Base-by-base conservation (phyloP, 1,284 basidiomycete species). In the Exsudoporus floridanus region DNA sequence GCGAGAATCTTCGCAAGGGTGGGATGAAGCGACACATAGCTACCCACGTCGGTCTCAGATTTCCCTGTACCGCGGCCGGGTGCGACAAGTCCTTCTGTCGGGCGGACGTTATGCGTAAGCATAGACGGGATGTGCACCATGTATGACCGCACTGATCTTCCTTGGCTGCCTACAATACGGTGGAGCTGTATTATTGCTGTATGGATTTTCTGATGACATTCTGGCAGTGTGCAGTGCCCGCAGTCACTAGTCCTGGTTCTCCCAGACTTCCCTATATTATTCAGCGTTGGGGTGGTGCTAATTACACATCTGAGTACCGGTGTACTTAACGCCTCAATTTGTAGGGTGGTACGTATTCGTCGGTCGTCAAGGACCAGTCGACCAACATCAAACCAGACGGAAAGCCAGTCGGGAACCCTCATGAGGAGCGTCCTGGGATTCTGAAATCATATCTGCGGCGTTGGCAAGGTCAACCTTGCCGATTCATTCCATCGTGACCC, bases 41-140 rank as follows among this genome's bases (percentile, higher is more conserved):
- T 0, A 52, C 18, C 0, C 60, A 61, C 8, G 1, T 53, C 0
- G 21, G 41, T 0, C 2, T 7, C 4, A 19, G 28, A 5, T 30
- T 47, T 7, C 0, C 14, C 9, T 62, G 57, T 19, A 5, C n/a
- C 1, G n/a, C n/a, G n/a, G n/a, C n/a, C n/a, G 36, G 7, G 2
- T 62, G 60, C 2, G 40, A n/a, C 4, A 65, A 47, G 19, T 3
- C 14, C 2, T 62, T 25, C 16, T 63, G 54, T 7, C 43, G 59
- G 0, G 7, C 2, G 0, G 60, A 62, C n/a, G 14, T 52, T 0
- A 13, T 63, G 42, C 52, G 38, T 2, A 21, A 28, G 0, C 63
- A 62, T 16, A 19, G 2, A 21, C 3, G 19, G 13, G 21, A 50
- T 27, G 12, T 9, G 7, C 28, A 16, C 14, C 5, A 9, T 9